Percentiles rank a stretch among this genome's conserved stretches.
These are phyloP conservation scores for Magnaporthales sp. DNA, from an alignment of 2,329 filamentous ascomycete genomes.

Conservation along the genomic window DNA sequence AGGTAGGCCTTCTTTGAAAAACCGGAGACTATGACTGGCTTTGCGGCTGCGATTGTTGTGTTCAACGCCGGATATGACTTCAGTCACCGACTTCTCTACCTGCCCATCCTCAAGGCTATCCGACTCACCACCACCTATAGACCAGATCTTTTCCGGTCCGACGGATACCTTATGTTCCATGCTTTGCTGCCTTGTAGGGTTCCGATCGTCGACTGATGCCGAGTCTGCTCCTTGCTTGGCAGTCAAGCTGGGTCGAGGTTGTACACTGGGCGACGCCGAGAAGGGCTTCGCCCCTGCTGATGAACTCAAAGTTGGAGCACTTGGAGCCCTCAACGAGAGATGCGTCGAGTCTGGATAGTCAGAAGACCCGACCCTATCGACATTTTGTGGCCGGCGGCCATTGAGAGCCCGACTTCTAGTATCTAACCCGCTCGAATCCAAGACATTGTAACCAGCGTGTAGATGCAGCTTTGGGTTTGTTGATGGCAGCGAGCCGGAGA, in stretches of 20 bases:
- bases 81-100: slow-evolving; percentile 56
- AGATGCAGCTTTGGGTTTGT: not conserved
- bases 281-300: not conserved
- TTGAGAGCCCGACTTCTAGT: not conserved
- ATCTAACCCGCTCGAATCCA: not conserved
- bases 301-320: not conserved
- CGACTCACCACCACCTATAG: slow-evolving; percentile 45
- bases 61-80: slow-evolving; percentile 52
- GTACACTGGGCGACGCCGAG: not conserved
- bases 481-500: not conserved
- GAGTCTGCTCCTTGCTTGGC: slow-evolving; percentile 5
- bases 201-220: slow-evolving; percentile 15
- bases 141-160: slow-evolving; percentile 53
- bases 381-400: slow-evolving; percentile 2
- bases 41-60: slow-evolving; percentile 57
- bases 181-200: slow-evolving; percentile 26
- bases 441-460: not conserved
- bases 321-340: not conserved
- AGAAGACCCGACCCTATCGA: not conserved
- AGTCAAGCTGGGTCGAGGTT: not conserved
- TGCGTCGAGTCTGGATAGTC: not conserved
- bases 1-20: slow-evolving; percentile 58
- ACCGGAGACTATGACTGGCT: slow-evolving; percentile 56
- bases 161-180: slow-evolving; percentile 32
- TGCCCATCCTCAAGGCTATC: slow-evolving; percentile 42